Base-by-base conservation (phyloP, 75 land plant species). In the Sequoia sempervirens region DNA sequence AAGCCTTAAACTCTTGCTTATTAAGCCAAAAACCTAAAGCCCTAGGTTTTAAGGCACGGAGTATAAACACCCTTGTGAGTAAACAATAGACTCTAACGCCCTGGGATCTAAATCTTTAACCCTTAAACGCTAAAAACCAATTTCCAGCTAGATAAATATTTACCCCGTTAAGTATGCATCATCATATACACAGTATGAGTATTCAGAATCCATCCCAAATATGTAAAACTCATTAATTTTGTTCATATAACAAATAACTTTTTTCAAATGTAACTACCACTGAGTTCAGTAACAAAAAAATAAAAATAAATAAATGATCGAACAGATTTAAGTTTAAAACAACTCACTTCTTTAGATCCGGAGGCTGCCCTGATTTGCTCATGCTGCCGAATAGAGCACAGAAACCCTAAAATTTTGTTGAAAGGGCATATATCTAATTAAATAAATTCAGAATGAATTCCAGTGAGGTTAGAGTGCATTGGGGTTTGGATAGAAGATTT, bases 301-400 rank as follows among this genome's bases (percentile, higher is more conserved):
- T 0, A 34, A 34, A 34, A 0, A 0, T 34, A n/a, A n/a, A n/a
- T n/a, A n/a, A n/a, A 45, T 47, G 50, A 47, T 47, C 50, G 50
- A 47, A 47, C 50, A 47, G 50, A 10, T 47, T 47, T 47, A 47
- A 47, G 50, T 47, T 47, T 53, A 70, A 72, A 52, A 43, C 14
- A 7, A 64, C 91, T 88, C 85, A 94, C 96, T 94, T 94, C 91
- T 94, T 94, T 45, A 94, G 89, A 91, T 94, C 96, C 28, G 96
- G 96, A 82, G 96, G 96, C 87, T 94, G 96, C 38, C 96, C 96
- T 36, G 96, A 93, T 76, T 91, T 86, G 86, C 96, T 94, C 96
- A 94, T 94, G 85, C 85, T 76, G 89, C 52, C 13, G n/a, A 61
- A 2, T 28, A 61, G 28, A 61, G 66, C 10, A 5, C 23, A 1